phyloP scores from a whole-genome alignment of 805 yeast genomes.

The Candida arabinofermentans region DNA sequence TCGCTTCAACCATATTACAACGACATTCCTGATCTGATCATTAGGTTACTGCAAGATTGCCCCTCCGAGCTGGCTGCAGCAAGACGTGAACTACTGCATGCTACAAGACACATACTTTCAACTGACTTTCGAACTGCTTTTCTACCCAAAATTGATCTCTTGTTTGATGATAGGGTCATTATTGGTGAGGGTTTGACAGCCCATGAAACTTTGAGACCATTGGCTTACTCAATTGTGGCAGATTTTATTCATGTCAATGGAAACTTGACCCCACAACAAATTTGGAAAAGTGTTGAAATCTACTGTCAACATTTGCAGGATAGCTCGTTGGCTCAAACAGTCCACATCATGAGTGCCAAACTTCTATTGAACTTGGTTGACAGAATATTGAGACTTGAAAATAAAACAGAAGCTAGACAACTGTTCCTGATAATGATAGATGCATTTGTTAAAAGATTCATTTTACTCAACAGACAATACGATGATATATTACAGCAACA shows the following conservation, averaged over 20 bases:
- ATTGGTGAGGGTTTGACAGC: conserved; percentile 93
- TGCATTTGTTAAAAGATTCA: conserved; percentile 81
- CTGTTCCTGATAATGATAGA: conserved; percentile 81
- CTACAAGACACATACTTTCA: conserved; percentile 89
- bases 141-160: conserved; percentile 76
- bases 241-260: conserved; percentile 91
- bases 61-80: conserved; percentile 91
- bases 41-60: conserved; percentile 87
- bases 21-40: conserved; percentile 80
- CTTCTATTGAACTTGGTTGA: conserved; percentile 84
- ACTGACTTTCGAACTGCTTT: conserved; percentile 82
- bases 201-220: conserved; percentile 82
- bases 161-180: conserved; percentile 82
- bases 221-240: conserved; percentile 93
- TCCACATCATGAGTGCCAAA: conserved; percentile 96
- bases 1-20: conserved; percentile 54
- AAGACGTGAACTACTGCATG: conserved; percentile 87
- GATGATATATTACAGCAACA: conserved; percentile 62
- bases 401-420: conserved; percentile 78
- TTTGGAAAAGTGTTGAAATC: conserved; percentile 80
- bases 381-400: conserved; percentile 74
- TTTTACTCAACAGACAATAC: conserved; percentile 68
- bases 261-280: conserved; percentile 75
- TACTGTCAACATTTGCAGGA: conserved; percentile 82
- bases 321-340: conserved; percentile 75